Base-by-base conservation (phyloP, 2,329 filamentous ascomycete species). In the Akanthomyces lecanii region DNA sequence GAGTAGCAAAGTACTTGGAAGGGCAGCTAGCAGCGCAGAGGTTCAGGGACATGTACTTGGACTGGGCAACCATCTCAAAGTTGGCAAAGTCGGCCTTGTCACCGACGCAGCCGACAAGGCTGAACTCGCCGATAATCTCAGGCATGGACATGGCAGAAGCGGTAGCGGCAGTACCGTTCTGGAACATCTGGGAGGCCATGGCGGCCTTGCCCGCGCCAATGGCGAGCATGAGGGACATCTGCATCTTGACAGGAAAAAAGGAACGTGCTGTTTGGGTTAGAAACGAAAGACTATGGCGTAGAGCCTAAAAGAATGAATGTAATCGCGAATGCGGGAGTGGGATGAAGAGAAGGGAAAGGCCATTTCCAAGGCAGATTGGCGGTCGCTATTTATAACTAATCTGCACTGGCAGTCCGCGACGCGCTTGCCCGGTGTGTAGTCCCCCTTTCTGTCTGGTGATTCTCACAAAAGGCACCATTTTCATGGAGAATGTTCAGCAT, bases 121-220 rank as follows among this genome's bases (percentile, higher is more conserved):
- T 28, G 57, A 56, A 61, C 1, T 64, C 62, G 45, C 62, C 62
- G 45, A 64, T 44, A n/a, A 14, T 52, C 21, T 33, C 14, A 44
- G 62, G 62, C 45, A 51, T 55, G 50, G 16, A 3, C 23, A 30
- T 45, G 50, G 61, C 28, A 40, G 42, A 45, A 38, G 48, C 21
- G 30, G 23, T n/a, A 36, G 44, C 28, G 21, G 42, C 55, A 25
- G 47, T 53, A n/a, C 14, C 23, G 47, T 63, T 56, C n/a, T 30
- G 45, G 42, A 25, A 55, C 64, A 65, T 63, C 57, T 66, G 65
- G 58, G 33, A 11, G 51, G 73, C 74, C 54, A 69, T 57, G 62
- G 66, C 72, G 64, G 72, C 50, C 47, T 72, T 70, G 69, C 69
- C 69, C 64, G 70, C 69, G 68, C 71, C 73, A 10, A 74, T 64